Evolutionary conservation across 805 yeast species (phyloP).

Genomic region (Saccharomycopsis javanensis): DNA sequence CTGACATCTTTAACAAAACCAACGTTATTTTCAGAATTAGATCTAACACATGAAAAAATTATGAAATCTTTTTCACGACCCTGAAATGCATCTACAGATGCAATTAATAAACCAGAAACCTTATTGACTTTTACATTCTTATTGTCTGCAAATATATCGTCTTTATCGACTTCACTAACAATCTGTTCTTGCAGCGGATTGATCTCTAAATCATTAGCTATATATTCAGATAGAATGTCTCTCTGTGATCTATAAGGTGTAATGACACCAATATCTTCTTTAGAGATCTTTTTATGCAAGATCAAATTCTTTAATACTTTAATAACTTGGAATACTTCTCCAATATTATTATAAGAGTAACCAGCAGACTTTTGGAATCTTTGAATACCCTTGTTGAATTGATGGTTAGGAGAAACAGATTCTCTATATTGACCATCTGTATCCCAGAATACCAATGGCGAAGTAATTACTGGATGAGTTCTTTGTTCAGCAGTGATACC

Average conservation of each 20-base stretch:
- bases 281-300: slow-evolving; percentile 41
- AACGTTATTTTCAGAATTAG: slow-evolving; percentile 61
- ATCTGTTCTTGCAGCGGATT: slow-evolving; percentile 45
- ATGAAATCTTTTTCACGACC: slow-evolving; percentile 68
- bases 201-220: slow-evolving; percentile 42
- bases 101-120: slow-evolving; percentile 37
- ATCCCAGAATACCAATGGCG: slow-evolving; percentile 55
- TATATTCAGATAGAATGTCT: slow-evolving; percentile 43
- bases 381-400: slow-evolving; percentile 24
- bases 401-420: slow-evolving; percentile 36
- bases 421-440: slow-evolving; percentile 42
- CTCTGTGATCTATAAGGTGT: slow-evolving; percentile 75
- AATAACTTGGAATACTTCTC: slow-evolving; percentile 43
- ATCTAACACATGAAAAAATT: slow-evolving; percentile 56
- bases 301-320: slow-evolving; percentile 41
- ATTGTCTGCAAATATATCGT: slow-evolving; percentile 40
- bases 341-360: slow-evolving; percentile 46
- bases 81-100: slow-evolving; percentile 68
- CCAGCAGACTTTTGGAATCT: slow-evolving; percentile 39
- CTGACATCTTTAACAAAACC: slow-evolving; percentile 64
- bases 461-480: slow-evolving; percentile 34
- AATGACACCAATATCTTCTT: slow-evolving; percentile 50
- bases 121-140: slow-evolving; percentile 39
- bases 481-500: slow-evolving; percentile 52
- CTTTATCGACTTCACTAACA: slow-evolving; percentile 48